Percentiles rank a stretch among this genome's conserved stretches.
Conservation (phyloP, 257 asterid genomes). For the Fraxinus excelsior region DNA sequence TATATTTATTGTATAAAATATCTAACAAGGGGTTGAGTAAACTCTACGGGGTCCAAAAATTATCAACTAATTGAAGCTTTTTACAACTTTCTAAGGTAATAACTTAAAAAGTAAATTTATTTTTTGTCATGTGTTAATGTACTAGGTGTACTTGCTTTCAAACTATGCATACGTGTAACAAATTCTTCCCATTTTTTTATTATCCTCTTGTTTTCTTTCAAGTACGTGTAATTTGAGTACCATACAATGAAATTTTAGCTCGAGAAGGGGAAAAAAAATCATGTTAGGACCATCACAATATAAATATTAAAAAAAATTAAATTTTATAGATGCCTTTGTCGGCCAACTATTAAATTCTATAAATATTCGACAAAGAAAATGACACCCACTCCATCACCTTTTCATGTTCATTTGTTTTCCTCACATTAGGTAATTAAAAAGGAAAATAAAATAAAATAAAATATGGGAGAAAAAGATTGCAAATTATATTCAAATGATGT, state of each 20-base stretch:
- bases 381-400: slow-evolving; percentile 20
- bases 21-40: too few relatives aligned
- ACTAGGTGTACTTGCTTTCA: not conserved
- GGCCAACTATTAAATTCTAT: slow-evolving; percentile 12
- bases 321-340: not conserved
- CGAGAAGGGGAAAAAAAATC: not conserved
- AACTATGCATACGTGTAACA: not conserved
- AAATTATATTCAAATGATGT: slow-evolving; percentile 26
- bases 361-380: slow-evolving; percentile 29
- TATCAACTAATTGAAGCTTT: too few relatives aligned
- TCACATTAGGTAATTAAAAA: not conserved
- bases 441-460: not conserved
- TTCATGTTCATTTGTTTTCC: not conserved
- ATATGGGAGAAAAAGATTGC: slow-evolving; percentile 1
- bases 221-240: not conserved
- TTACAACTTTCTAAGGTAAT: not conserved
- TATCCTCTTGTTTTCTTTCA: not conserved
- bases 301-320: not conserved
- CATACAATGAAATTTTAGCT: too few relatives aligned
- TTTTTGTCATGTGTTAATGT: not conserved
- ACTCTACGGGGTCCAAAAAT: not conserved
- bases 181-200: not conserved
- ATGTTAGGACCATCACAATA: not conserved
- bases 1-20: too few relatives aligned
- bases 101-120: not conserved